Evolutionary conservation across 2,329 filamentous ascomycete genomes (phyloP), one percentile per base, ranked within the genome.

Genomic region (Fusarium guadeloupense): DNA sequence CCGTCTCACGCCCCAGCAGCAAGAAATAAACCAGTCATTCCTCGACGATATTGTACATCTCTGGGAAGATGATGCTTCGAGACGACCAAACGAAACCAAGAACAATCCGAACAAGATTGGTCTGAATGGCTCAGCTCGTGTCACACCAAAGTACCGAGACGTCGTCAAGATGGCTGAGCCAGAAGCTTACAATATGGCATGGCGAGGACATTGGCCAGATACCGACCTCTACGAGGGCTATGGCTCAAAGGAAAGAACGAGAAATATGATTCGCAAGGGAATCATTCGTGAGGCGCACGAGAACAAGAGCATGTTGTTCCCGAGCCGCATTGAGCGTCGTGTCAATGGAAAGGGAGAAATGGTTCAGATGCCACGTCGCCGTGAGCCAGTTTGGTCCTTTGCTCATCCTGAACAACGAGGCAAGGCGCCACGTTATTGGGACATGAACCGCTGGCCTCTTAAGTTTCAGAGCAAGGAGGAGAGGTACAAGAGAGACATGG

Each of bases 361-460:
- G 1, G 39, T 62, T n/a, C 20, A 33, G n/a, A 39, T 39, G 52
- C 68, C 42, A 9, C 62, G 50, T 12, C 67, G 65, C 19, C 64
- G 72, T 49, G 72, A 77, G 49, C 60, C 71, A 5, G 43, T 74
- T 17, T 74, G 72, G 72, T 61, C 70, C 9, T 74, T 74, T 66
- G 72, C 62, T 4, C 69, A 72, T 25, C 63, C 71, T 17, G 61
- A 49, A 16, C 61, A 58, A 6, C 64, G 57, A 19, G 50, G 21
- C 26, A 52, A 40, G 8, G 62, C 41, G 42, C 64, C 45, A 39
- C 59, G 66, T 6, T 84, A 76, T 67, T 84, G 81, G 71, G 69
- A 72, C 59, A 69, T 84, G 38, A 73, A 79, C 64, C 76, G 80
- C 33, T 85, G 82, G 82, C 81, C 81, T 30, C 37, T 78, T 17